phyloP scores from a whole-genome alignment of 148 eudicot genomes.

The Fagopyrum homotropicum region DNA sequence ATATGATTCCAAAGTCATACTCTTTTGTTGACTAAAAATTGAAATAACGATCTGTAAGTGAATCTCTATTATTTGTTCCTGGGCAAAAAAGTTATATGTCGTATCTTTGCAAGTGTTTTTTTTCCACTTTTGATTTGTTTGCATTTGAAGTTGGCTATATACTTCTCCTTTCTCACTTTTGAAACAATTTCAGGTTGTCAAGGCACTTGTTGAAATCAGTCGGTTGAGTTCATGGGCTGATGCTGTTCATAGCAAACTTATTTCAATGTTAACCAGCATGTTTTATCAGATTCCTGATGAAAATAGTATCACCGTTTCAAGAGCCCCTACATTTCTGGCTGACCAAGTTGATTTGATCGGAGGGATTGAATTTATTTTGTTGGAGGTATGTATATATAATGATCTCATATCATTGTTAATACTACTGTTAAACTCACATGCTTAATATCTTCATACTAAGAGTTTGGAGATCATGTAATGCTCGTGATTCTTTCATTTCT shows the following conservation, averaged over 20 bases:
- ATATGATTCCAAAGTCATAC: background rate
- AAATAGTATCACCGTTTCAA: constrained; percentile 24
- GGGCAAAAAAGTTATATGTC: background rate
- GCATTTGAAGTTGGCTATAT: background rate
- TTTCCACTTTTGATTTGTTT: background rate
- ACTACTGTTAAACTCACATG: background rate
- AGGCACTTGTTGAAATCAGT: constrained; percentile 72
- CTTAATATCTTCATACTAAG: background rate
- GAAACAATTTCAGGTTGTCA: constrained; percentile 53
- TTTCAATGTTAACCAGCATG: constrained; percentile 88
- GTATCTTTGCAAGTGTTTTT: background rate
- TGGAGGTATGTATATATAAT: constrained; percentile 51
- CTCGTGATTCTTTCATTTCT: background rate
- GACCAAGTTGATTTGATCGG: constrained; percentile 88
- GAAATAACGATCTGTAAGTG: background rate
- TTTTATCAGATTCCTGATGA: constrained; percentile 72
- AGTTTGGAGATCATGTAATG: background rate
- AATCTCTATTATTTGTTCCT: background rate
- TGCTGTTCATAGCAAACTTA: constrained; percentile 80
- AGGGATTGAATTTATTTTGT: constrained; percentile 83
- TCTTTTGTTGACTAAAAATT: background rate
- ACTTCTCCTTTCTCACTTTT: constrained; percentile 6
- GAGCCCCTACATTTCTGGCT: constrained; percentile 45
- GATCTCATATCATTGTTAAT: background rate
- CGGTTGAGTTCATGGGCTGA: constrained; percentile 90